Base-by-base conservation (phyloP, 75 land plant genomes). In the Larix kaempferi region DNA sequence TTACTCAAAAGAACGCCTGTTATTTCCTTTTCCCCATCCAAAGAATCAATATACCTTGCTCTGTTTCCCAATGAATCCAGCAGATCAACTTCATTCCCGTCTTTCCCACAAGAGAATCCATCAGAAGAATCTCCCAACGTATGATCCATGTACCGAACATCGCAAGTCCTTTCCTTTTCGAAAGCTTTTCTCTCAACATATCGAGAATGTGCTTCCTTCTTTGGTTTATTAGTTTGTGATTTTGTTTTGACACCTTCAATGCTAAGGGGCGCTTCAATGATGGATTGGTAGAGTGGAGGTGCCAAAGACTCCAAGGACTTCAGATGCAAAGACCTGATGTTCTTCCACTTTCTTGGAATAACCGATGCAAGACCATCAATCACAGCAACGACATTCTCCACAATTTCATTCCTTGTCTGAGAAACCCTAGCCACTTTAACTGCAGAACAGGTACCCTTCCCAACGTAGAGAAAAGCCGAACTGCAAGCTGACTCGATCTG, bases 271-370 rank as follows among this genome's bases (percentile, higher is more conserved):
- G 78, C 11, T 4, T 85, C 87, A 6, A 93, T 93, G 52, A 86
- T 16, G 11, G 86, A 78, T 78, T 95, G 90, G 77, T 95, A 95
- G 39, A 95, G 52, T 2, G 98, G 98, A 59, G 92, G 82, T 1
- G 98, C 87, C 33, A 91, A n/a, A 2, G 95, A 92, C 67, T 95
- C 95, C 64, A 76, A 14, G 23, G 89, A 56, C 78, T 95, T 92
- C 80, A 95, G 73, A 74, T 88, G 89, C 44, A 92, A 73, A 4
- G 93, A 82, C 82, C 88, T 65, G n/a, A 95, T 84, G 74, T 83
- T 84, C 22, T 63, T 74, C 98, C 95, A 95, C 77, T 89, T 88
- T 84, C 77, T 83, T 10, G 98, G 98, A 55, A 95, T 84, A 19
- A 71, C 27, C 75, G 78, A 76, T 2, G 84, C 93, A 49, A 83